A percentile compares a stretch with the other conserved stretches of the same genome.
Conservation (phyloP, 2,329 filamentous ascomycete species). For the Hypoxylon sp. region DNA sequence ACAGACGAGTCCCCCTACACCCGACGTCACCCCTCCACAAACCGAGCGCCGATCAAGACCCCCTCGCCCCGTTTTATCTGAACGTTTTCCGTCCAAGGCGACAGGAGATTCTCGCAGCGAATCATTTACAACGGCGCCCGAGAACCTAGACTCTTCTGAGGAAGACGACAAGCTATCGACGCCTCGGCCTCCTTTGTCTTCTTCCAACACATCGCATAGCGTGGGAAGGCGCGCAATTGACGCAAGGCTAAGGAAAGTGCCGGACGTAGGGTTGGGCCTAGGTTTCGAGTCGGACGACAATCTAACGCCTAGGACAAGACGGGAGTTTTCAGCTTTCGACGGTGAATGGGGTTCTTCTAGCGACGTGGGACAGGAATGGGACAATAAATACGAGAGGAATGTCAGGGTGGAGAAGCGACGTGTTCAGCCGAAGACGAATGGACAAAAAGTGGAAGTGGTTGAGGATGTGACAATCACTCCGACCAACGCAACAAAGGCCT, state of each 20-base stretch:
- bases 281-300: slow-evolving; percentile 56
- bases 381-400: slow-evolving; percentile 65
- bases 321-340: slow-evolving; percentile 68
- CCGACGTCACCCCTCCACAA: slow-evolving; percentile 79
- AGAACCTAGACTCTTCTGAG: slow-evolving; percentile 72
- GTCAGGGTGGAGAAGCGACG: slow-evolving; percentile 64
- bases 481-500: slow-evolving; percentile 64
- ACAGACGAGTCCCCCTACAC: slow-evolving; percentile 74
- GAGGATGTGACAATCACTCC: slow-evolving; percentile 62
- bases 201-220: slow-evolving; percentile 58
- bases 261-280: slow-evolving; percentile 58
- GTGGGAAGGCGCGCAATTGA: slow-evolving; percentile 56
- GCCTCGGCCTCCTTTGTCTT: slow-evolving; percentile 55
- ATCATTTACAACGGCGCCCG: slow-evolving; percentile 78
- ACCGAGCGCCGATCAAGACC: slow-evolving; percentile 57
- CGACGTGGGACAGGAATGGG: slow-evolving; percentile 67
- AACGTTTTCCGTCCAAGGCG: slow-evolving; percentile 64
- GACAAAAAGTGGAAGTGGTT: slow-evolving; percentile 55
- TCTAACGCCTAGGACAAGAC: slow-evolving; percentile 57
- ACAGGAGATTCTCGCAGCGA: slow-evolving; percentile 72
- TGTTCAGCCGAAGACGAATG: slow-evolving; percentile 47
- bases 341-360: slow-evolving; percentile 65
- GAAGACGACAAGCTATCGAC: slow-evolving; percentile 61
- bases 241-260: slow-evolving; percentile 49
- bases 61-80: slow-evolving; percentile 60